A percentile compares a stretch with the other conserved stretches of the same genome.
These are phyloP conservation scores for Spergularia bocconei DNA, from an alignment of 148 eudicot genomes.

Conservation along the genomic window DNA sequence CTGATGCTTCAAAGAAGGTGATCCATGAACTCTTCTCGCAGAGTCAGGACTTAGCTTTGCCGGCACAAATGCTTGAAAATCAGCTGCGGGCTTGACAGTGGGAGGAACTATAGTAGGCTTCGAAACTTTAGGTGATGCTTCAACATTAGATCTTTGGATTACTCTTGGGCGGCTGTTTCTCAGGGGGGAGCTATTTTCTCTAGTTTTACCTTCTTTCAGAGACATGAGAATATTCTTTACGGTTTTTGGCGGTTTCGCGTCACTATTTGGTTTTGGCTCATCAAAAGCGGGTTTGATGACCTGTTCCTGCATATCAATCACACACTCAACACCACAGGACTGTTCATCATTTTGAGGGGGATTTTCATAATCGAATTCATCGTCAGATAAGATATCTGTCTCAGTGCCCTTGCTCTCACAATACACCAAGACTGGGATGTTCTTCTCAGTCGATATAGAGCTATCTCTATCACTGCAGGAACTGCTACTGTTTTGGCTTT, in stretches of 20 bases:
- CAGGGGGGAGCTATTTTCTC: constrained; percentile 91
- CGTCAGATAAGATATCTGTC: constrained; percentile 55
- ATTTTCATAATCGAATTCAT: constrained; percentile 42
- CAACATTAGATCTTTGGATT: constrained; percentile 45
- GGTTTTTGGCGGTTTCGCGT: constrained; percentile 58
- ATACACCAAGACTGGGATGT: constrained; percentile 35
- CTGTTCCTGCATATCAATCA: constrained; percentile 31
- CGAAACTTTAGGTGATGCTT: constrained; percentile 56
- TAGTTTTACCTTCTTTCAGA: constrained; percentile 69
- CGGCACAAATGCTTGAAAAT: constrained; percentile 39
- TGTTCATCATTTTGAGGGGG: constrained; percentile 35
- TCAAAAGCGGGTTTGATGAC: constrained; percentile 39
- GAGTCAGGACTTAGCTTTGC: constrained; percentile 59
- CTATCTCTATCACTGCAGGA: constrained; percentile 92
- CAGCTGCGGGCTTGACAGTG: constrained; percentile 50
- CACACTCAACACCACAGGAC: constrained; percentile 31
- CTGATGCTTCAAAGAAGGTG: constrained; percentile 74
- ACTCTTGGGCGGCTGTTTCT: constrained; percentile 52
- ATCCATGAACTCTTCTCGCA: constrained; percentile 49
- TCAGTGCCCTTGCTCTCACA: constrained; percentile 56
- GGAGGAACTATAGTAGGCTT: constrained; percentile 62
- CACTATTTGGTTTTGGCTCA: constrained; percentile 41
- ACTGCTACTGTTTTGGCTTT: constrained; percentile 85
- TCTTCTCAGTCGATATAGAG: constrained; percentile 62
- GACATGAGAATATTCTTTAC: constrained; percentile 58